Evolutionary conservation across 2,329 filamentous ascomycete genomes (phyloP), one percentile per base, ranked within the genome.

Genomic region (Thelonectria rubi): DNA sequence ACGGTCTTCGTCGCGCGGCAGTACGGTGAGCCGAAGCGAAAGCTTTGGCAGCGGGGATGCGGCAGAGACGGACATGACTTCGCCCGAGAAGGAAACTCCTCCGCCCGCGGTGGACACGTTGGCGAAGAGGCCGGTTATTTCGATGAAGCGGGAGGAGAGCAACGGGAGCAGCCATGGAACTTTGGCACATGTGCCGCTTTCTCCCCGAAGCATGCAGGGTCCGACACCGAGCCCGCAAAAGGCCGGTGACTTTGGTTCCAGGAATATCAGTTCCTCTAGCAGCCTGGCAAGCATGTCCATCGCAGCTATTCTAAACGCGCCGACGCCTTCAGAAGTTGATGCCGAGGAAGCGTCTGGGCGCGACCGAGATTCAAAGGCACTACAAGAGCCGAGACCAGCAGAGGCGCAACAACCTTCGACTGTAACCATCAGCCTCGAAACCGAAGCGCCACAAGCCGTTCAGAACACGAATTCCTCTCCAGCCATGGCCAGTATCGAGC

Each of bases 81-180:
- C 83, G 1, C 83, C 84, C 0, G 82, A 83, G 39, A 79, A 81
- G 53, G 81, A 84, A 42, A 77, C 74, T 2, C 79, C 81, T 2
- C 79, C 79, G 18, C 75, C 77, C 6, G 55, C 70, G 2, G 62
- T 78, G 5, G 69, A 76, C 11, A 74, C 73, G 1, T 71, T 74
- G 2, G 21, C 60, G n/a, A 74, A 69, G 37, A 54, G 21, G 7
- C 24, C 55, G 18, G 24, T 15, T 42, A 42, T 55, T 15, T 43
- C 42, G 11, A 37, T 55, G 18, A 66, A 57, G 18, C 55, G 57
- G 17, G 56, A 66, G 26, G 60, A 60, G 6, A 56, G 39, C 18
- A 52, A 60, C 6, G 56, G 65, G 12, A 53, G 21, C 12, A 55
- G 57, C 17, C 51, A 52, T n/a, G 55, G 60, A 15, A 20, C 37